Evolutionary conservation across 495 filamentous ascomycete genomes (phyloP).

Genomic region (Margaritispora aquatica): DNA sequence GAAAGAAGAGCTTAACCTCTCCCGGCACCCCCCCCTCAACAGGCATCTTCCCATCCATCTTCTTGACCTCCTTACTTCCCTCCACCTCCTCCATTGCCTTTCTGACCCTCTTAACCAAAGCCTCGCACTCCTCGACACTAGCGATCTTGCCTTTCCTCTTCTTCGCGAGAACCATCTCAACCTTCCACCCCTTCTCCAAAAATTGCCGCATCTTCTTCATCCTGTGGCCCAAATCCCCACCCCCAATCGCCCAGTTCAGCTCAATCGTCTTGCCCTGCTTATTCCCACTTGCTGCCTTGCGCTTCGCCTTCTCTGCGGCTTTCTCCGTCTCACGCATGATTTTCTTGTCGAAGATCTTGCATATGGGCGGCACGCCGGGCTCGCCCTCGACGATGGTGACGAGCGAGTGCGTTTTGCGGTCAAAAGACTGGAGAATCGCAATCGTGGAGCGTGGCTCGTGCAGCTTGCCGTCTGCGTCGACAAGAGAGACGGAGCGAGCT

Average conservation of each 20-base stretch:
- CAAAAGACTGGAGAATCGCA: slow-evolving; percentile 40
- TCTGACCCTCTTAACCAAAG: slow-evolving; percentile 27
- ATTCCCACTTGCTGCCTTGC: slow-evolving; percentile 7
- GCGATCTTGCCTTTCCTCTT: slow-evolving; percentile 31
- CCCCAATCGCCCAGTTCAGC: slow-evolving; percentile 76
- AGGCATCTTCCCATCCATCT: background rate
- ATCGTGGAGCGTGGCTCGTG: slow-evolving; percentile 34
- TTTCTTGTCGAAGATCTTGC: slow-evolving; percentile 55
- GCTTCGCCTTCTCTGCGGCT: slow-evolving; percentile 24
- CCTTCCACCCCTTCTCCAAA: slow-evolving; percentile 53
- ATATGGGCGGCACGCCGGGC: slow-evolving; percentile 43
- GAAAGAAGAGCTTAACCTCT: background rate
- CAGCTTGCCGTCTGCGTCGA: slow-evolving; percentile 42
- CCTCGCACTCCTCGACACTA: slow-evolving; percentile 29
- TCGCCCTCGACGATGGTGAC: slow-evolving; percentile 44
- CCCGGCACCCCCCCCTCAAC: background rate
- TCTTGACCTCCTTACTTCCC: slow-evolving; percentile 25
- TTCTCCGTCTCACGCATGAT: slow-evolving; percentile 20
- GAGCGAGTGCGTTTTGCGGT: slow-evolving; percentile 46
- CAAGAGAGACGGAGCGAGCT: slow-evolving; percentile 45
- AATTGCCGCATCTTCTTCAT: slow-evolving; percentile 54
- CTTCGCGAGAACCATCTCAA: slow-evolving; percentile 52
- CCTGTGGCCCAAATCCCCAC: slow-evolving; percentile 57
- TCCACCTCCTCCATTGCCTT: slow-evolving; percentile 24
- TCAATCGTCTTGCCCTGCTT: slow-evolving; percentile 61